Base-by-base conservation (phyloP, 2,329 filamentous ascomycete genomes). In the Botrytis cinerea region DNA sequence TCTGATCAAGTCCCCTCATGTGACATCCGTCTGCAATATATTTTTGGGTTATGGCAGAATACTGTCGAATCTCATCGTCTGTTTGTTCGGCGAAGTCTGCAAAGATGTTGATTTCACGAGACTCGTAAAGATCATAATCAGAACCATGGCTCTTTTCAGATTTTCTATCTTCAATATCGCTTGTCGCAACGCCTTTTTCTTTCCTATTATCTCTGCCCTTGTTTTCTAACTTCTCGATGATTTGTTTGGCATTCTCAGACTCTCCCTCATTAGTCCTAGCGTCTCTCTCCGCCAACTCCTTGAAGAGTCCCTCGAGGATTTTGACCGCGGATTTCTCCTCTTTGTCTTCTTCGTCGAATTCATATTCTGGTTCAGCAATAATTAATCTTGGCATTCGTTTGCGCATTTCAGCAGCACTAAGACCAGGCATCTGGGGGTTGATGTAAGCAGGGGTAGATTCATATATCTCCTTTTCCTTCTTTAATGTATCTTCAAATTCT, bases 121-220 rank as follows among this genome's bases (percentile, higher is more conserved):
- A 40, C 14, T 40, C 18, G 8, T n/a, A 0, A 25, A 4, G 1
- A n/a, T 62, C 32, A 8, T 62, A 22, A 2, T 0, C 0, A 9
- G 8, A 2, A 5, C 5, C 7, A 40, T 18, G 35, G 7, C 10
- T 10, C 35, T 16, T 18, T 8, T 5, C 22, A n/a, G 22, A 8
- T 8, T 4, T 1, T 16, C 20, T 25, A 22, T 18, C 20, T 4
- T 12, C 54, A 10, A 4, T 35, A 40, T n/a, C 7, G 18, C 6
- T 14, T 5, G 14, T n/a, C 14, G 22, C 14, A 62, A 62, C 12
- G 14, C 1, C 14, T 22, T 40, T 18, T 51, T 0, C 22, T 1
- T 51, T n/a, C 18, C 14, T 16, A 6, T 12, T 9, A 38, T 48
- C 32, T n/a, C n/a, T 8, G 7, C 14, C 28, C 14, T 51, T 28